Conservation (phyloP, 768 basidiomycete species). For the Naganishia randhawae region DNA sequence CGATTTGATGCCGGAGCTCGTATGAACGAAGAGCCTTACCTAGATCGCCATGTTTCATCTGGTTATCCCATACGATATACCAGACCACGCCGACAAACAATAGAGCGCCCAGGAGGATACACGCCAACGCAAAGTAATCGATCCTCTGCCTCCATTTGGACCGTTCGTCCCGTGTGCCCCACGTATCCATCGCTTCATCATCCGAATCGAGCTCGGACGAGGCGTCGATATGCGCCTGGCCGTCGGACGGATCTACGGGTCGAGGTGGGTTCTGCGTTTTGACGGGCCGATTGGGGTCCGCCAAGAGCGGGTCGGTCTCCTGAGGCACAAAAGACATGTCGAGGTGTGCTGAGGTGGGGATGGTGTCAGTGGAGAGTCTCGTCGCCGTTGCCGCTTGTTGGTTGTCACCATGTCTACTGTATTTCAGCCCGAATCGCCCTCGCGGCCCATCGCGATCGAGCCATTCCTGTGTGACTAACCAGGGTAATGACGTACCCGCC, state of each 20-base stretch:
- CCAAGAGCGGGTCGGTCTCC: constrained; percentile 28
- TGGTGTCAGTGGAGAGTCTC: too few species aligned
- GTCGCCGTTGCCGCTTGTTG: too few species aligned
- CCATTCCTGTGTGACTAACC: background rate
- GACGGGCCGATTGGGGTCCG: constrained; percentile 22
- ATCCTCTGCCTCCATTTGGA: constrained; percentile 11
- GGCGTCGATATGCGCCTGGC: constrained; percentile 7
- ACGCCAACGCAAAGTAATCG: constrained; percentile 18
- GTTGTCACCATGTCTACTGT: background rate
- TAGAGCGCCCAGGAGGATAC: constrained; percentile 11
- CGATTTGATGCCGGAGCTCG: background rate
- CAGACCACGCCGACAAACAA: constrained; percentile 23
- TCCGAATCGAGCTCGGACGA: constrained; percentile 26
- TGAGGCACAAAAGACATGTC: constrained; percentile 29
- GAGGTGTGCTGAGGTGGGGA: background rate
- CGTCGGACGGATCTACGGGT: constrained; percentile 12
- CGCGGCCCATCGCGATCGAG: constrained; percentile 20
- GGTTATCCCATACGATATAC: constrained; percentile 13
- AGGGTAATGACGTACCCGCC: background rate
- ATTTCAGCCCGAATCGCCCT: background rate
- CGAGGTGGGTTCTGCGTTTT: constrained; percentile 24
- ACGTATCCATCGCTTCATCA: constrained; percentile 27
- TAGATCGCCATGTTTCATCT: constrained; percentile 11
- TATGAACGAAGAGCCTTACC: constrained; percentile 3
- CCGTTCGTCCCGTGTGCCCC: constrained; percentile 22